These are phyloP conservation scores for Aspergillus indologenus DNA, from an alignment of 495 filamentous ascomycete species.

Conservation along the genomic window DNA sequence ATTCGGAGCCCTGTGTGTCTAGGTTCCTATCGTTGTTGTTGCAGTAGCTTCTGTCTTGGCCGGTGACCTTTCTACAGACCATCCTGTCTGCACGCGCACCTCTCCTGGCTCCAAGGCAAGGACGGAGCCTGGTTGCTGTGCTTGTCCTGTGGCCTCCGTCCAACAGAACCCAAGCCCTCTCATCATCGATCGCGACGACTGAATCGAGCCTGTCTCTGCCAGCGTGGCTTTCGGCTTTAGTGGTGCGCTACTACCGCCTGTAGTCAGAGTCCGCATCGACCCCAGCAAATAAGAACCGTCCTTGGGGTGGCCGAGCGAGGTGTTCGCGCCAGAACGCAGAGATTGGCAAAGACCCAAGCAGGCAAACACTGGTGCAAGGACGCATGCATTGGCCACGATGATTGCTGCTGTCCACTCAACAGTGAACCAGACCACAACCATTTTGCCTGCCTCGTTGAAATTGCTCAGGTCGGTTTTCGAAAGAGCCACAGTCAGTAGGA, in stretches of 20 bases:
- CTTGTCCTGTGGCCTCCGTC: neutral
- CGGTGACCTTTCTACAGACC: slow-evolving; percentile 6
- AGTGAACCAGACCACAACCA: slow-evolving; percentile 6
- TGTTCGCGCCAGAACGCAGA: neutral
- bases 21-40: neutral
- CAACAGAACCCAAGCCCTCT: neutral
- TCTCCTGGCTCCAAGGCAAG: slow-evolving; percentile 5
- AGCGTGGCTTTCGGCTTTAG: neutral
- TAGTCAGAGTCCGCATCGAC: neutral
- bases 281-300: neutral
- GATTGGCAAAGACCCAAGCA: neutral
- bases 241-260: neutral
- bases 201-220: neutral
- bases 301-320: neutral
- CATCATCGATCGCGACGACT: neutral
- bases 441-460: slow-evolving; percentile 5
- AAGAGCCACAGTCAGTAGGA: neutral
- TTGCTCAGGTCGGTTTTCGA: neutral
- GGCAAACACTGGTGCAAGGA: neutral
- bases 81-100: slow-evolving; percentile 12
- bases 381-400: slow-evolving; percentile 2
- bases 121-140: neutral
- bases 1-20: too few species aligned
- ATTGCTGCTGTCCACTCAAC: slow-evolving; percentile 9
- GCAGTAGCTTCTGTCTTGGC: neutral